A percentile compares a stretch with the other conserved stretches of the same genome.
These are phyloP conservation scores for Ulmus americana DNA, from an alignment of 331 rosid genomes.

Conservation along the genomic window DNA sequence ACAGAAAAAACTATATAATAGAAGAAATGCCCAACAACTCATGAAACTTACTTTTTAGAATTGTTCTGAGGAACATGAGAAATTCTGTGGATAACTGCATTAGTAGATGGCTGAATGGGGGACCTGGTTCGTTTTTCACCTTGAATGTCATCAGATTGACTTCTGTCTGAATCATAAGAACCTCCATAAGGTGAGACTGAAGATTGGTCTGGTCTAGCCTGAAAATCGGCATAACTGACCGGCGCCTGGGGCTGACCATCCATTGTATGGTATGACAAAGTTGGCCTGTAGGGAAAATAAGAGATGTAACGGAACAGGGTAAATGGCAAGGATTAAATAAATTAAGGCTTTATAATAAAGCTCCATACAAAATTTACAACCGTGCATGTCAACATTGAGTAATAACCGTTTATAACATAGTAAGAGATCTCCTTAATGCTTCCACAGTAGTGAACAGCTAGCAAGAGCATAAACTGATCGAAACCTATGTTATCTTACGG, in stretches of 20 bases:
- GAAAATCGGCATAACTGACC: conserved; percentile 21
- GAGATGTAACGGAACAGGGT: neutral
- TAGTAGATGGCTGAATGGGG: conserved; percentile 32
- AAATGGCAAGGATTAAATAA: conserved; percentile 13
- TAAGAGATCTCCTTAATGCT: neutral
- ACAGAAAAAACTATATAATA: neutral
- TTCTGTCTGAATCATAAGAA: conserved; percentile 34
- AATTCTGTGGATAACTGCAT: conserved; percentile 17
- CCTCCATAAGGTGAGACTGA: conserved; percentile 26
- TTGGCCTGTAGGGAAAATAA: conserved; percentile 38
- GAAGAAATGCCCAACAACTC: neutral
- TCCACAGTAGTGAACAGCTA: neutral
- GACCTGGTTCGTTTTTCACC: conserved; percentile 50
- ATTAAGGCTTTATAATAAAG: conserved; percentile 18
- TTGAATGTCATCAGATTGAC: conserved; percentile 31
- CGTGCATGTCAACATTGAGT: conserved; percentile 2
- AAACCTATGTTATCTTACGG: neutral
- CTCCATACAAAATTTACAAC: conserved; percentile 4
- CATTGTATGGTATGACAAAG: conserved; percentile 27
- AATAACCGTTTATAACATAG: neutral
- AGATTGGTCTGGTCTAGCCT: conserved; percentile 32
- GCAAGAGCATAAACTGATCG: neutral
- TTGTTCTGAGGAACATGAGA: conserved; percentile 29
- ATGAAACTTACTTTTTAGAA: conserved; percentile 36
- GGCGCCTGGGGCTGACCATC: conserved; percentile 29